These are phyloP conservation scores for Triangularia verruculosa DNA, from an alignment of 2,329 filamentous ascomycete species.

Conservation along the genomic window DNA sequence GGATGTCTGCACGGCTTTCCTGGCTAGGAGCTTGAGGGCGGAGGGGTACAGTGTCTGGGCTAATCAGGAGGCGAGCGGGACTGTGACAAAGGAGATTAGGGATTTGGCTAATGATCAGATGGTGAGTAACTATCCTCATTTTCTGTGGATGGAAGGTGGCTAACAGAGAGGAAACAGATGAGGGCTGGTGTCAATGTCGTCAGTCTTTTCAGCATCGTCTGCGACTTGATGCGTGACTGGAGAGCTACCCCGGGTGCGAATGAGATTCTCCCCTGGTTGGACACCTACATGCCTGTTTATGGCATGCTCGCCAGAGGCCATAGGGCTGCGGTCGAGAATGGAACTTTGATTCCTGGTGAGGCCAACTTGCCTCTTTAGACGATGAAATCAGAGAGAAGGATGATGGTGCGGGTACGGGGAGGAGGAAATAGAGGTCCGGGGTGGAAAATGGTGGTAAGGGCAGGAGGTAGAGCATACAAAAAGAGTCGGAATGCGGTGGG, in stretches of 20 bases:
- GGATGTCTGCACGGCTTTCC: constrained; percentile 73
- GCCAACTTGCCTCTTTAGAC: constrained; percentile 16
- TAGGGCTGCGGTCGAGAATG: constrained; percentile 57
- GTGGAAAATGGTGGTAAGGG: too few relatives aligned
- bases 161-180: not conserved
- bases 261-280: constrained; percentile 61
- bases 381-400: too few relatives aligned
- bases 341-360: constrained; percentile 57
- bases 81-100: constrained; percentile 44
- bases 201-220: constrained; percentile 60
- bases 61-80: constrained; percentile 69
- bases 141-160: too few relatives aligned
- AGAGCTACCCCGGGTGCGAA: constrained; percentile 49
- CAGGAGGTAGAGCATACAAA: too few relatives aligned
- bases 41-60: constrained; percentile 72
- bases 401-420: too few relatives aligned
- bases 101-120: not conserved
- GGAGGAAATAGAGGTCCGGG: too few relatives aligned
- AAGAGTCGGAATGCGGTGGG: too few relatives aligned
- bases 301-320: constrained; percentile 62
- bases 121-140: too few relatives aligned
- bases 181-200: constrained; percentile 63
- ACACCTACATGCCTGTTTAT: constrained; percentile 63
- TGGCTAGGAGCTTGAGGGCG: constrained; percentile 67
- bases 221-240: constrained; percentile 72